phyloP scores from a whole-genome alignment of 192 early-diverging fungal species.

The Mortierella antarctica region DNA sequence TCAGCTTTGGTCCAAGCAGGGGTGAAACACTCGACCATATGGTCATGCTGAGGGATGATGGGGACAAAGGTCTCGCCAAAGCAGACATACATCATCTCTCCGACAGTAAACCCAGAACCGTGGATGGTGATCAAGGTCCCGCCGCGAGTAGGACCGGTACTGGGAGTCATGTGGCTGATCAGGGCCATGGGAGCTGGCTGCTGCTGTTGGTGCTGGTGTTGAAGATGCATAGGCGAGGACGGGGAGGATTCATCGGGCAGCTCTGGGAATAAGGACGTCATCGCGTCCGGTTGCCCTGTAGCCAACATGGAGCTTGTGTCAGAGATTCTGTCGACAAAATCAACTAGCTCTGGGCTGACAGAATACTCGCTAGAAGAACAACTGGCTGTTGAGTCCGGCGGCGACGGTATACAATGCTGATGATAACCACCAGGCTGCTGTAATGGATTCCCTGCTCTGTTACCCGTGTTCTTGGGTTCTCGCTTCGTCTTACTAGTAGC shows the following conservation, averaged over 20 bases:
- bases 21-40: slow-evolving; percentile 43
- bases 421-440: not conserved
- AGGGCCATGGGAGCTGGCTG: not conserved
- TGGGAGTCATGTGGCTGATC: slow-evolving; percentile 47
- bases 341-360: slow-evolving; percentile 17
- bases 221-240: not conserved
- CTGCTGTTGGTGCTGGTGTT: slow-evolving; percentile 4
- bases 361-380: slow-evolving; percentile 20
- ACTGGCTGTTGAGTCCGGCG: slow-evolving; percentile 18
- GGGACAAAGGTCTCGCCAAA: slow-evolving; percentile 45
- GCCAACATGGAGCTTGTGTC: not conserved
- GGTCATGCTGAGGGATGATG: slow-evolving; percentile 33
- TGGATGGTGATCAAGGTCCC: slow-evolving; percentile 49
- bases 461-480: not conserved
- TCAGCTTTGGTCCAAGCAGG: slow-evolving; percentile 35
- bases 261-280: slow-evolving; percentile 41
- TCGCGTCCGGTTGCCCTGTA: slow-evolving; percentile 11
- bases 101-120: slow-evolving; percentile 37
- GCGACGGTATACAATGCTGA: slow-evolving; percentile 26
- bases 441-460: not conserved
- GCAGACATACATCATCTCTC: slow-evolving; percentile 48
- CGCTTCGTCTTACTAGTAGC: slow-evolving; percentile 17
- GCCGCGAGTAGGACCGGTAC: slow-evolving; percentile 41
- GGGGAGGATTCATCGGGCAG: not conserved
- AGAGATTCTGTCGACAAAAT: slow-evolving; percentile 9